A percentile compares a stretch with the other conserved stretches of the same genome.
phyloP scores from a whole-genome alignment of 2,329 filamentous ascomycete species.

The Blastomyces emzantsi region DNA sequence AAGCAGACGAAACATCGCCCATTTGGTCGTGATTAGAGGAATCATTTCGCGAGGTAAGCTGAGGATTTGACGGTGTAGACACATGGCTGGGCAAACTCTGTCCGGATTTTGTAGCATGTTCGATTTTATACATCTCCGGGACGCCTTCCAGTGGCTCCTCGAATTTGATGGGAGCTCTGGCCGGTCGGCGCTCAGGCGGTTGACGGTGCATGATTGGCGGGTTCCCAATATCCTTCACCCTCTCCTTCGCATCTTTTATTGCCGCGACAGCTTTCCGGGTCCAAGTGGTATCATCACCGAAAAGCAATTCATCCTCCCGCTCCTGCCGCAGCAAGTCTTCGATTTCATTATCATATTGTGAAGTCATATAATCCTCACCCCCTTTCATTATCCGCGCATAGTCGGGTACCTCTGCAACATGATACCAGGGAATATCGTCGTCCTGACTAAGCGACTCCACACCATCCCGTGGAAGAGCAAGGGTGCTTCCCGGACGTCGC shows the following conservation, averaged over 20 bases:
- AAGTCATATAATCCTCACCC: conserved; percentile 74
- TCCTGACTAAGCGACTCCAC: conserved; percentile 45
- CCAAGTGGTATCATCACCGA: conserved; percentile 90
- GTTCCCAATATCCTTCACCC: conserved; percentile 57
- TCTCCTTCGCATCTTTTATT: conserved; percentile 68
- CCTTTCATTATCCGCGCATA: conserved; percentile 96
- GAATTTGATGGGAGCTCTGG: conserved; percentile 43
- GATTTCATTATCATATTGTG: conserved; percentile 73
- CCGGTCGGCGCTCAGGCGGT: conserved; percentile 41
- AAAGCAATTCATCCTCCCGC: conserved; percentile 82
- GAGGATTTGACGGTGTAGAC: conserved; percentile 14
- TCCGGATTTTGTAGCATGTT: conserved; percentile 40
- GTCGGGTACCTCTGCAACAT: conserved; percentile 85
- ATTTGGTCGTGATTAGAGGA: conserved; percentile 10
- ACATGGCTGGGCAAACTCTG: conserved; percentile 29
- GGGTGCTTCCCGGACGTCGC: conserved; percentile 67
- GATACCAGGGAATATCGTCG: conserved; percentile 87
- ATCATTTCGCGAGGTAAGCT: neutral
- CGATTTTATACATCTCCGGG: conserved; percentile 44
- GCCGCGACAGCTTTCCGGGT: conserved; percentile 70
- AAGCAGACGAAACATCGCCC: conserved; percentile 9
- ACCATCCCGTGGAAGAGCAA: conserved; percentile 78
- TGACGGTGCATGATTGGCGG: conserved; percentile 48
- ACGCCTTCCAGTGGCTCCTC: conserved; percentile 38
- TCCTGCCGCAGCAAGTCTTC: conserved; percentile 65